Percentiles rank a stretch among this genome's conserved stretches.
Conservation (phyloP, 345 rosid genomes). For the Cochlearia excelsa region DNA sequence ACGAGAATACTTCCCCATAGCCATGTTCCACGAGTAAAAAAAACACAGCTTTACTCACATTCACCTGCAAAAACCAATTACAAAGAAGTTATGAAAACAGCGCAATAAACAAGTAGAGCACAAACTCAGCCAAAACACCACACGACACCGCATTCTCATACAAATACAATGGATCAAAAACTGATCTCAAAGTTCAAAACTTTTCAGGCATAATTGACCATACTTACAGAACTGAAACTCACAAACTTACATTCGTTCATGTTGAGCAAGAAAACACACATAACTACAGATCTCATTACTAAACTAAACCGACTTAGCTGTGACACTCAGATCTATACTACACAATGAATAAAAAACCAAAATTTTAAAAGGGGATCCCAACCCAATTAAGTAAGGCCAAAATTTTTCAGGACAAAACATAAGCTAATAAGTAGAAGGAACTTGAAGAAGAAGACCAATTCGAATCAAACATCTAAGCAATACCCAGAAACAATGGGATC, state of each 20-base stretch:
- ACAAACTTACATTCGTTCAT: too few relatives aligned
- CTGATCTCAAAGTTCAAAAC: too few relatives aligned
- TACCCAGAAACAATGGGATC: constrained; percentile 14
- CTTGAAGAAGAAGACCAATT: not conserved
- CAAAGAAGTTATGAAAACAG: constrained; percentile 11
- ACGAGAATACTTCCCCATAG: constrained; percentile 57
- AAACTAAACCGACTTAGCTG: constrained; percentile 14
- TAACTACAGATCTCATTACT: too few relatives aligned
- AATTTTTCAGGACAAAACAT: constrained; percentile 7
- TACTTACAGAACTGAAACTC: too few relatives aligned
- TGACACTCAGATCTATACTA: constrained; percentile 24
- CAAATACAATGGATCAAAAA: too few relatives aligned
- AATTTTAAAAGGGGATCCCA: not conserved
- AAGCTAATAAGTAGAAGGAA: not conserved
- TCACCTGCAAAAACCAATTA: constrained; percentile 25
- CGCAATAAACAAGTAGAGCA: not conserved
- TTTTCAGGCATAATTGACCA: too few relatives aligned
- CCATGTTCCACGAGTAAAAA: constrained; percentile 41
- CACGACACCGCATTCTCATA: too few relatives aligned
- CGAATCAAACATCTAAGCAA: not conserved
- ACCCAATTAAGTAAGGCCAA: too few relatives aligned
- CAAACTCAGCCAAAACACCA: too few relatives aligned
- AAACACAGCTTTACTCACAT: constrained; percentile 17
- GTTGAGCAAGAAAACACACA: too few relatives aligned
- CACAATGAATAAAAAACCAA: not conserved